phyloP scores from a whole-genome alignment of 352 stramenopile species.

The Globisporangium lucens region DNA sequence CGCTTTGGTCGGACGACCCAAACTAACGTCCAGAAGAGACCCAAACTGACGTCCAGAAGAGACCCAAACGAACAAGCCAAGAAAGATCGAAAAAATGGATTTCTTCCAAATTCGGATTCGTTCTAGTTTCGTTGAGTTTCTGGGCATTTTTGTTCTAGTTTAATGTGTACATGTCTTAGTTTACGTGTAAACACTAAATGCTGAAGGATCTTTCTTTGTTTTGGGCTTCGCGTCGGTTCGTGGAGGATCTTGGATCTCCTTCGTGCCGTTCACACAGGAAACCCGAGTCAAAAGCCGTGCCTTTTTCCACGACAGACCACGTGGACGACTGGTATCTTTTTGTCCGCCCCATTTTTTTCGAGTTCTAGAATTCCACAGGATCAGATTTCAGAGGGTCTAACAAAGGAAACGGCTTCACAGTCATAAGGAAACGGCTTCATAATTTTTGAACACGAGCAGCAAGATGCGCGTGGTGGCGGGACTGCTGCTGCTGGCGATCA shows the following conservation, averaged over 20 bases:
- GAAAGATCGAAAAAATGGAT: not conserved
- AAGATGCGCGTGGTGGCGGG: constrained; percentile 8
- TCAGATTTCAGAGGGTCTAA: constrained; percentile 5
- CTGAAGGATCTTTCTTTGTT: not conserved
- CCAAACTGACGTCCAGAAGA: not conserved
- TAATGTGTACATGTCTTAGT: not conserved
- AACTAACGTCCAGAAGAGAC: not conserved
- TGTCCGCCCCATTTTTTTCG: not conserved
- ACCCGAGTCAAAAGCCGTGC: not conserved
- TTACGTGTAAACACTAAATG: not conserved
- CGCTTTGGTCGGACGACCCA: not conserved
- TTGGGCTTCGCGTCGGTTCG: not conserved
- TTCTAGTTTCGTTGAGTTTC: not conserved
- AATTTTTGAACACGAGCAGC: not conserved
- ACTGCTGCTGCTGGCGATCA: constrained; percentile 3
- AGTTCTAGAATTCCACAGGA: constrained; percentile 4
- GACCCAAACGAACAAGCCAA: not conserved
- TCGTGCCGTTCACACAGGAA: not conserved
- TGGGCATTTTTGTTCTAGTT: not conserved
- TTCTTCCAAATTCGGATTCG: not conserved
- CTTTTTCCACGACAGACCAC: not conserved
- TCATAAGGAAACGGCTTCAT: constrained; percentile 2
- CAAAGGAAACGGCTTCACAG: not conserved
- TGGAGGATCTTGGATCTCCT: not conserved
- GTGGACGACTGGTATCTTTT: not conserved